Base-by-base conservation (phyloP, 1,284 basidiomycete genomes). In the Lentinula novae-zelandiae region DNA sequence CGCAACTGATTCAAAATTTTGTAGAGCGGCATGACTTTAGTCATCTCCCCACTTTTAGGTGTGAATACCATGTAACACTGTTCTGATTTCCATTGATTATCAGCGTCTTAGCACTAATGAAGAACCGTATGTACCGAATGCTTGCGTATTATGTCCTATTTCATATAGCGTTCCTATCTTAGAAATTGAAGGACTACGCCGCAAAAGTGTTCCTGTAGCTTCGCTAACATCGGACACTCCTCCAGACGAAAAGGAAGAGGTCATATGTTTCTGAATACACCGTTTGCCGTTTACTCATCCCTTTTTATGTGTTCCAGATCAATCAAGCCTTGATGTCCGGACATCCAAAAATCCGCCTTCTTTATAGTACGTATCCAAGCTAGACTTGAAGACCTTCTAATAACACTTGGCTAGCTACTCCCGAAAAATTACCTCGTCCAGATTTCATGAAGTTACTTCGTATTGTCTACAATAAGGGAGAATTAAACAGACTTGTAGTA, bases 11-110 rank as follows among this genome's bases (percentile, higher is more conserved):
- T 46, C 27, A 49, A 53, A 7, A 38, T 39, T 56, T 1, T 56
- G 27, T 27, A 89, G 82, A 77, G 79, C 58, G 92, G 93, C 1
- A 75, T 94, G 22, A 91, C 92, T 0, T 74, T 95, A 20, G 86
- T 95, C 2, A 80, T 95, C 15, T 92, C 90, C 0, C 93, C 93
- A 15, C 76, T 95, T 13, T 76, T 93, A 1, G 85, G 92, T 90
- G 60, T 58, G 82, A 67, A 38, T 34, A 62, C 55, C 54, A 57
- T 39, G n/a, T 27, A 27, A 27, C 27, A 27, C 27, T 4, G 15
- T 55, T 40, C 50, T 27, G 36, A 40, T 17, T 5, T 38, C 40
- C 57, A 36, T 17, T 7, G 7, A 44, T 6, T 7, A 7, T 9
- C 40, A 49, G 4, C 57, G 53, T 63, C 38, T 50, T 39, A 92